Evolutionary conservation across 2,329 filamentous ascomycete species (phyloP), one percentile per base, ranked within the genome.

Genomic region (Penicillium sumatraense): DNA sequence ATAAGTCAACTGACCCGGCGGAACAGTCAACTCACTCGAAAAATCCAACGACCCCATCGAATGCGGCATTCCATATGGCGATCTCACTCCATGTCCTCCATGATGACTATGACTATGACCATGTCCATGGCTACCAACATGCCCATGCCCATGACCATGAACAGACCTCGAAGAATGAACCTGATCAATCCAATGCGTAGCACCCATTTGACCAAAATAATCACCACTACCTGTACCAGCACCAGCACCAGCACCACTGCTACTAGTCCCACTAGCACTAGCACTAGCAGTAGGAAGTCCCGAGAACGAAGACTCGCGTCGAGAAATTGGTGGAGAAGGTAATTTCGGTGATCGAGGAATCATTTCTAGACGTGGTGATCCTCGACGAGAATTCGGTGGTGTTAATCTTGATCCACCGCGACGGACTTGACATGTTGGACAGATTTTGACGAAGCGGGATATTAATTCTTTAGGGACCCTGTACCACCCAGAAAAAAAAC

Each of bases 391-490:
- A 57, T 69, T 74, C 21, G 75, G 74, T 18, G 75, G 74, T 20
- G 75, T 76, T 41, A 75, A 57, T 10, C 73, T 74, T 35, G 74
- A 68, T 41, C 72, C 75, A 18, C 77, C 76, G 42, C 78, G 71
- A 44, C 78, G 77, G 18, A 79, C 75, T 61, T 78, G 78, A 56
- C 78, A 81, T 16, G 78, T 80, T 45, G 78, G 78, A 46, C 78
- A 81, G 48, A 79, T 76, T 60, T 80, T 80, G 50, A 81, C 79
- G 56, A 81, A 81, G 36, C 79, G 77, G 27, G 79, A 80, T 59
- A 81, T 81, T 31, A 81, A 68, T 59, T 81, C 79, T 62, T 81
- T 81, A 3, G 79, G 79, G 5, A 81, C 78, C 79, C 79, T 81
- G 40, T n/a, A 50, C 6, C 6, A 31, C n/a, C n/a, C n/a, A 20